phyloP scores from a whole-genome alignment of 352 stramenopile genomes.

The Globisporangium emineosum region DNA sequence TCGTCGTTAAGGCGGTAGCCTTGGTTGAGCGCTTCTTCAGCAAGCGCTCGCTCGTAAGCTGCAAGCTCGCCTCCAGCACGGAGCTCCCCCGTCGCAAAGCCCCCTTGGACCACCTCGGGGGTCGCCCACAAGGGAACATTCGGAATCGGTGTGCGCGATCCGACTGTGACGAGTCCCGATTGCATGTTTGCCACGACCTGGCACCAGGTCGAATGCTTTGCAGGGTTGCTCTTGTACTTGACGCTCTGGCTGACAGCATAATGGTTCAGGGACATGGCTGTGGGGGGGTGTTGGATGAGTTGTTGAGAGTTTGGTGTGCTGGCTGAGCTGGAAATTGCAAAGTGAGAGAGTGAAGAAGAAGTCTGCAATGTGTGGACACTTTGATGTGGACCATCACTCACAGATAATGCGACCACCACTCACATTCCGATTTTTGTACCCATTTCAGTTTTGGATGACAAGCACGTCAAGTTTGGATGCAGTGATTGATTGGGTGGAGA shows the following conservation, averaged over 20 bases:
- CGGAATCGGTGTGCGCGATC: slow-evolving; percentile 1
- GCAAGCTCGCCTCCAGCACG: slow-evolving; percentile 7
- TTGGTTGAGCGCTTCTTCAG: neutral
- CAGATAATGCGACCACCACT: neutral
- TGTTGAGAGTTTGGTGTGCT: neutral
- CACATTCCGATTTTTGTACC: neutral
- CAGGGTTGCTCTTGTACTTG: slow-evolving; percentile 9
- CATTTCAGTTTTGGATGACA: no score
- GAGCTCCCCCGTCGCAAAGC: slow-evolving; percentile 13
- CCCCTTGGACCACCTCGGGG: slow-evolving; percentile 15
- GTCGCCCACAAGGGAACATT: slow-evolving; percentile 17
- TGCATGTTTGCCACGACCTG: slow-evolving; percentile 13
- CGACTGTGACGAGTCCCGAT: slow-evolving; percentile 10
- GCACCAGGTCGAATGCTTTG: slow-evolving; percentile 12
- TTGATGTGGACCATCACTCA: neutral
- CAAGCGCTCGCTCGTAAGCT: slow-evolving; percentile 6
- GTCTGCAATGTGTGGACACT: neutral
- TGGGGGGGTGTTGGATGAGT: neutral
- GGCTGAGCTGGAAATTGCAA: neutral
- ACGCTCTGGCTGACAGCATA: slow-evolving; percentile 13
- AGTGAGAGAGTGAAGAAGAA: neutral
- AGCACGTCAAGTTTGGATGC: no score
- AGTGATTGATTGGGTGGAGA: no score
- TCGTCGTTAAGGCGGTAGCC: neutral
- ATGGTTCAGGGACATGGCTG: slow-evolving; percentile 19